These are phyloP conservation scores for Mentha longifolia DNA, from an alignment of 257 asterid genomes.

Conservation along the genomic window DNA sequence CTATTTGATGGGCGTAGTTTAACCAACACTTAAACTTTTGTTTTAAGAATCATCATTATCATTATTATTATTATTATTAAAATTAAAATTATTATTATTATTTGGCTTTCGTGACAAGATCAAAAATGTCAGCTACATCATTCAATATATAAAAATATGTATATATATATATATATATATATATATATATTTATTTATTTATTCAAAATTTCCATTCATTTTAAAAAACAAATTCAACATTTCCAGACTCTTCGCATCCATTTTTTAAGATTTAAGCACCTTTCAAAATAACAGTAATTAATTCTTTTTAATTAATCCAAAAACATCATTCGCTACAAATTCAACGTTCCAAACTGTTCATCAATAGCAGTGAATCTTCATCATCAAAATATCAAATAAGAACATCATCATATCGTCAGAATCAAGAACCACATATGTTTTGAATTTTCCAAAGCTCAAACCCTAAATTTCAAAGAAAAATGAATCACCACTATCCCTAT, in stretches of 20 bases:
- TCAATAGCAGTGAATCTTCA: neutral
- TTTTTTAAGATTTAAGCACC: neutral
- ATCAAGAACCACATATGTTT: constrained; percentile 1
- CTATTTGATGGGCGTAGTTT: constrained; percentile 18
- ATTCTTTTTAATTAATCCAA: too few species aligned
- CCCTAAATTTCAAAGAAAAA: neutral
- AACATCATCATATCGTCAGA: neutral
- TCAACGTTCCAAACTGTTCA: neutral
- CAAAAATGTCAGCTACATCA: neutral
- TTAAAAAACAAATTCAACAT: neutral
- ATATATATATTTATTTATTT: too few species aligned
- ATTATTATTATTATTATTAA: neutral
- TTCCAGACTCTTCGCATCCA: neutral
- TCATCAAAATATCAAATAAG: neutral
- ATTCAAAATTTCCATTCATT: neutral
- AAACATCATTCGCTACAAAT: too few species aligned
- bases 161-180: too few species aligned
- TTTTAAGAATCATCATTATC: neutral
- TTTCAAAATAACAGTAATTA: too few species aligned
- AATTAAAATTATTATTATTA: neutral
- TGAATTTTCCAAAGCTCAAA: too few species aligned
- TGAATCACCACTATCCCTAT: neutral
- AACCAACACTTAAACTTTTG: constrained; percentile 20
- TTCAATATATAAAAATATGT: too few species aligned
- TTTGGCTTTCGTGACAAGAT: neutral